Percentiles rank a stretch among this genome's conserved stretches.
Conservation (phyloP, 768 basidiomycete species). For the Strobilomyces echinocephalus region DNA sequence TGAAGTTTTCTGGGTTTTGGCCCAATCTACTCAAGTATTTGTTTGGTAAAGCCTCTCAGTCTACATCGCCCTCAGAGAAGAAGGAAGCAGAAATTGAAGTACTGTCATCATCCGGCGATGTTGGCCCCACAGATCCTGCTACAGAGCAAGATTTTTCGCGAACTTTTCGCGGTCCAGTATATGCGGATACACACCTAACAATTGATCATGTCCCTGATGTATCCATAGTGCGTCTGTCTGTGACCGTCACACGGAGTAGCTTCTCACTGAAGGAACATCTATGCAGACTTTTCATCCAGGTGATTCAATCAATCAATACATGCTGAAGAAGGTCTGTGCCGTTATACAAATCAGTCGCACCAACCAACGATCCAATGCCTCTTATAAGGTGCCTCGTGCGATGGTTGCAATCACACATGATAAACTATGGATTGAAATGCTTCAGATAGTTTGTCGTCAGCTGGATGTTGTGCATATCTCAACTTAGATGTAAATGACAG, state of each 20-base stretch:
- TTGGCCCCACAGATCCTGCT: no score
- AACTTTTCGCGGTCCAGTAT: no score
- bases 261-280: not conserved
- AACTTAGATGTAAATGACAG: not conserved
- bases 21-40: not conserved
- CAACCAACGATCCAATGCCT: not conserved
- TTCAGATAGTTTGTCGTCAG: not conserved
- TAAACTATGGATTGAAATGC: not conserved
- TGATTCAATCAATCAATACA: not conserved
- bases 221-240: not conserved
- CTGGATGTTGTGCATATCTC: not conserved
- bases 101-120: no score
- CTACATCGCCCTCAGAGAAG: no score
- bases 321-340: not conserved
- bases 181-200: no score
- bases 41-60: not conserved
- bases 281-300: not conserved
- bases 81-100: no score
- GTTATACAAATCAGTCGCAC: not conserved
- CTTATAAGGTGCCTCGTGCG: not conserved
- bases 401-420: not conserved
- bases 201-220: not conserved
- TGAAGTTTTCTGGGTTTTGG: not conserved
- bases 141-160: no score
- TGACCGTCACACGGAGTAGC: no score